Percentiles rank a stretch among this genome's conserved stretches.
phyloP scores from a whole-genome alignment of 176 grass and related monocot genomes.

The Pontederia paniculata region DNA sequence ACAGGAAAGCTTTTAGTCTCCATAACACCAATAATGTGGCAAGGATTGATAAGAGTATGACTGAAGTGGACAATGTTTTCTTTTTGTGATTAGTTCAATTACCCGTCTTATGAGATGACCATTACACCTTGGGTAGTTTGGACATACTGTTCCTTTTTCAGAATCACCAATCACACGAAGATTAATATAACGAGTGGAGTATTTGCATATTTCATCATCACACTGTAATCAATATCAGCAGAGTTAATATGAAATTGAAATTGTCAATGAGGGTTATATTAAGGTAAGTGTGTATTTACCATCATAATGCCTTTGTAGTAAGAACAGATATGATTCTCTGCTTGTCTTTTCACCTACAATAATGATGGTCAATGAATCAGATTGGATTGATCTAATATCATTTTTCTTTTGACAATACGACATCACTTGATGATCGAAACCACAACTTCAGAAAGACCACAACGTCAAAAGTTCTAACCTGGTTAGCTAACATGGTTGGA shows the following conservation, averaged over 20 bases:
- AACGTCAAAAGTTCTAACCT: constrained; percentile 32
- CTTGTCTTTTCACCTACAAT: constrained; percentile 83
- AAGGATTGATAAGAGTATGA: background rate
- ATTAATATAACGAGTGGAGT: constrained; percentile 60
- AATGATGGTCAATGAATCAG: constrained; percentile 9
- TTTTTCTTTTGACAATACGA: background rate
- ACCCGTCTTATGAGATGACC: constrained; percentile 76
- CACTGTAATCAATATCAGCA: constrained; percentile 36
- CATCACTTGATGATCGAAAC: background rate
- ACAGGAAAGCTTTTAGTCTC: constrained; percentile 1
- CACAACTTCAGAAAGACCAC: background rate
- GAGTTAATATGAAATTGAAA: background rate
- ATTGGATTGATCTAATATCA: constrained; percentile 1
- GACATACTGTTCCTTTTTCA: constrained; percentile 76
- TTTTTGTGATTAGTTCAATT: background rate
- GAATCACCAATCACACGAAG: constrained; percentile 81
- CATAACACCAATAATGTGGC: constrained; percentile 10
- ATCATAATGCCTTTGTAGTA: constrained; percentile 83
- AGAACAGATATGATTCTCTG: constrained; percentile 65
- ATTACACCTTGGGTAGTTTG: constrained; percentile 72
- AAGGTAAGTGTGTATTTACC: constrained; percentile 42
- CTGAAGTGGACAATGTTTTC: no score
- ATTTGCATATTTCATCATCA: constrained; percentile 77
- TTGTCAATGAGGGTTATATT: constrained; percentile 1
- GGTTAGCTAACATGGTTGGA: constrained; percentile 60